Evolutionary conservation across 805 yeast species (phyloP).

Genomic region (Yarrowia sp.): DNA sequence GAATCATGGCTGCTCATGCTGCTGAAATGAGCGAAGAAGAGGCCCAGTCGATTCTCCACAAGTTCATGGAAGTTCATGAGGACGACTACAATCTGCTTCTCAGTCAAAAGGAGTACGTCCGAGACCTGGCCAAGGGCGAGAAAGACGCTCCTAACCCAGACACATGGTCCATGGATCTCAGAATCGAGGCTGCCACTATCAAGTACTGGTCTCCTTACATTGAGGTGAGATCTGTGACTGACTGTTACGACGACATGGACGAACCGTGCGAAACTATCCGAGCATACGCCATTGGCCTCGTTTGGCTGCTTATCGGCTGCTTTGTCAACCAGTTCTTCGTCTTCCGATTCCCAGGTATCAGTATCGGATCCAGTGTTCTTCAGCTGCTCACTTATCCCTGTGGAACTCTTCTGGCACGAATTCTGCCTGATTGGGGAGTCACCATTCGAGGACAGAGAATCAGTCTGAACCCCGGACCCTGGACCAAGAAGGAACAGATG

Average conservation of each 20-base stretch:
- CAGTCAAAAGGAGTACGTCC: background rate
- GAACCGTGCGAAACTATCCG: constrained; percentile 58
- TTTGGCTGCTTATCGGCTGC: constrained; percentile 45
- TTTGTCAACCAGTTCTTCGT: constrained; percentile 54
- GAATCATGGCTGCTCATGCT: background rate
- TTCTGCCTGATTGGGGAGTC: constrained; percentile 48
- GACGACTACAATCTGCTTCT: constrained; percentile 3
- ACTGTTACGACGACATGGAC: constrained; percentile 56
- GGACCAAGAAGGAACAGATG: constrained; percentile 67
- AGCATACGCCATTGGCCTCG: constrained; percentile 51
- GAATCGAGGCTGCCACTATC: background rate
- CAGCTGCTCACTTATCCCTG: constrained; percentile 65
- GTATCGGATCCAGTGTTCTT: constrained; percentile 58
- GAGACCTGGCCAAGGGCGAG: background rate
- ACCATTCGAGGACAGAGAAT: constrained; percentile 43
- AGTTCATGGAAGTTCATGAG: background rate
- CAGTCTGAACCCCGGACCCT: constrained; percentile 65
- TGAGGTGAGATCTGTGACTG: constrained; percentile 68
- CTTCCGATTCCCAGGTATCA: constrained; percentile 59
- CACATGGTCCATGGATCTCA: background rate
- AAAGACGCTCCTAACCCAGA: background rate
- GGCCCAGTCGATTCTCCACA: background rate
- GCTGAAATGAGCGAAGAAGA: background rate
- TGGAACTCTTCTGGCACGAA: constrained; percentile 50
- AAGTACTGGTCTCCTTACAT: constrained; percentile 59